Conservation (phyloP, 306 rosid genomes). For the Vicia sativa region DNA sequence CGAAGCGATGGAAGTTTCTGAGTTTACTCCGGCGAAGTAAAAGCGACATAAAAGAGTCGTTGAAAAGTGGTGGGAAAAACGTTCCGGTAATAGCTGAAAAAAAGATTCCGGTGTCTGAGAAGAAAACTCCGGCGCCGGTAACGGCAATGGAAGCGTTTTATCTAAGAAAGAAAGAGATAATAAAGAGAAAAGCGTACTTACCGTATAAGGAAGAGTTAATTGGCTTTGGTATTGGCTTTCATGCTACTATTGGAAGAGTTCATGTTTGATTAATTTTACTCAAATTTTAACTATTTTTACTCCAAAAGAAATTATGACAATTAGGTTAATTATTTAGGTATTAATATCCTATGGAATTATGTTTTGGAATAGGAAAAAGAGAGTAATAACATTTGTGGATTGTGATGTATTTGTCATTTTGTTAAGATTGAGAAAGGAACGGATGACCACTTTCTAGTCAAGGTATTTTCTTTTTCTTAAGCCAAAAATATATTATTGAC, state of each 20-base stretch:
- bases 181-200: conserved; percentile 62
- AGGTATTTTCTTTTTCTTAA: not conserved
- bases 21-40: conserved; percentile 69
- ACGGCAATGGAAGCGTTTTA: conserved; percentile 73
- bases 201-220: conserved; percentile 74
- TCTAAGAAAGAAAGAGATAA: conserved; percentile 45
- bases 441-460: not conserved
- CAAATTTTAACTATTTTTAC: not conserved
- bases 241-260: conserved; percentile 44
- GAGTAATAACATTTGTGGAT: not conserved
- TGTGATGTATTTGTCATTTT: not conserved
- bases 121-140: conserved; percentile 4
- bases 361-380: not conserved
- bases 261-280: conserved; percentile 1
- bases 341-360: no score
- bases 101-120: conserved; percentile 19
- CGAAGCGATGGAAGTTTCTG: conserved; percentile 69
- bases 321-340: no score
- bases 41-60: conserved; percentile 67
- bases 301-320: no score
- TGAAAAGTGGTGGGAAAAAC: not conserved
- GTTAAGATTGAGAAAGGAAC: not conserved
- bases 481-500: no score
- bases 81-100: not conserved
- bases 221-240: conserved; percentile 56